phyloP scores from a whole-genome alignment of 108 stramenopile genomes.

The Cyclotella cryptica region DNA sequence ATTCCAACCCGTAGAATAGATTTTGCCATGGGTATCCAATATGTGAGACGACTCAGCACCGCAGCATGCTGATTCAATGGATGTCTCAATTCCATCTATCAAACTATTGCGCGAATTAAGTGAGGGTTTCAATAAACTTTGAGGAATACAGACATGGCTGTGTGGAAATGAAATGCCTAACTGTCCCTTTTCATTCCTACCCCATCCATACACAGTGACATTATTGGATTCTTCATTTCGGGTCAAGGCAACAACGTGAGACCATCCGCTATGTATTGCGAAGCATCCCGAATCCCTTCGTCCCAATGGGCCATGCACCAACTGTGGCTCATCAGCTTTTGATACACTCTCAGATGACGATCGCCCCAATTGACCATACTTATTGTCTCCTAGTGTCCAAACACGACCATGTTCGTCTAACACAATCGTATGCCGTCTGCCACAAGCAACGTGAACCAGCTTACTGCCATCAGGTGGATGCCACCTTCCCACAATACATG shows the following conservation, averaged over 20 bases:
- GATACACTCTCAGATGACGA: background rate
- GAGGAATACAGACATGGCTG: conserved; percentile 46
- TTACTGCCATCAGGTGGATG: conserved; percentile 66
- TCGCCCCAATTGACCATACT: conserved; percentile 84
- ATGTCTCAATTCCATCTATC: background rate
- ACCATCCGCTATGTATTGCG: conserved; percentile 62
- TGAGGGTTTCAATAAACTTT: background rate
- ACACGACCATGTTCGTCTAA: conserved; percentile 75
- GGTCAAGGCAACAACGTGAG: conserved; percentile 67
- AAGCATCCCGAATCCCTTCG: conserved; percentile 48
- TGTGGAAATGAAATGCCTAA: conserved; percentile 39
- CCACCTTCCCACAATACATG: conserved; percentile 58
- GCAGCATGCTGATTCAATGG: conserved; percentile 55
- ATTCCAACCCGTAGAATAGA: conserved; percentile 83
- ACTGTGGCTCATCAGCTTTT: conserved; percentile 21
- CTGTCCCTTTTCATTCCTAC: conserved; percentile 67
- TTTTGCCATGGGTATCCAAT: conserved; percentile 47
- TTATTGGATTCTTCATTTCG: conserved; percentile 14
- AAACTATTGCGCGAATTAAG: too few species aligned
- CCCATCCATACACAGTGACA: conserved; percentile 72
- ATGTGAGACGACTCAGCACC: conserved; percentile 81
- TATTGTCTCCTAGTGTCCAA: conserved; percentile 86
- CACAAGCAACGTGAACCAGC: conserved; percentile 70
- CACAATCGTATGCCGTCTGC: conserved; percentile 73
- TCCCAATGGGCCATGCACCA: conserved; percentile 54